Evolutionary conservation across 2,329 filamentous ascomycete genomes (phyloP).

Genomic region (Westerdykella ornata): DNA sequence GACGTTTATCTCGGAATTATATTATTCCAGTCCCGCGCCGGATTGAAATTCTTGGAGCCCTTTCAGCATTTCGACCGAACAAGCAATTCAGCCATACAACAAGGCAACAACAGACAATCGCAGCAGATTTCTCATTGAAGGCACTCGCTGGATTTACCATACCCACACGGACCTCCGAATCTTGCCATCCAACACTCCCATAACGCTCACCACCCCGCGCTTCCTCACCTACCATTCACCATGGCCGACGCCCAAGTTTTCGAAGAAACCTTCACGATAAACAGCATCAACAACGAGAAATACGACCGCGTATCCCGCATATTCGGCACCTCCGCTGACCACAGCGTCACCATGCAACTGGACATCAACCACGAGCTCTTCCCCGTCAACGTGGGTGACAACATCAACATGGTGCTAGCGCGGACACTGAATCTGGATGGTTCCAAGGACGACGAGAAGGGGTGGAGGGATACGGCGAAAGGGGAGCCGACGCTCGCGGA

Average conservation of each 20-base stretch:
- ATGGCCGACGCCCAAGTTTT: constrained; percentile 87
- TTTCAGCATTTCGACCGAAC: neutral
- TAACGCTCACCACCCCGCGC: neutral
- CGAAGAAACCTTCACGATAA: constrained; percentile 85
- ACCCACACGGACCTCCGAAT: neutral
- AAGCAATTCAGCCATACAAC: neutral
- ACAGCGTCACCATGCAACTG: constrained; percentile 71
- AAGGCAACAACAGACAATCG: constrained; percentile 4
- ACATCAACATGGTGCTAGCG: constrained; percentile 72
- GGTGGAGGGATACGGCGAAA: constrained; percentile 62
- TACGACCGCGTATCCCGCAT: constrained; percentile 94
- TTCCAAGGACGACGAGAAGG: constrained; percentile 49
- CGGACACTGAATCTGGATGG: constrained; percentile 84
- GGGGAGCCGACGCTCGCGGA: constrained; percentile 56
- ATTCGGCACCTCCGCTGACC: constrained; percentile 67
- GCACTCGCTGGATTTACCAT: neutral
- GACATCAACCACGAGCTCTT: constrained; percentile 95
- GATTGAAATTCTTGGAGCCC: no score
- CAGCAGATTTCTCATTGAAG: constrained; percentile 13
- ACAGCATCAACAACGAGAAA: constrained; percentile 70
- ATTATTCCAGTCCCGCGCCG: no score
- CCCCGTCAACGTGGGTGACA: constrained; percentile 66
- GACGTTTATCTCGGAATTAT: neutral
- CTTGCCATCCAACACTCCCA: constrained; percentile 10
- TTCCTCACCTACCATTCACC: constrained; percentile 44